phyloP scores from a whole-genome alignment of 139 green algal genomes.

The Klebsormidium nitens region DNA sequence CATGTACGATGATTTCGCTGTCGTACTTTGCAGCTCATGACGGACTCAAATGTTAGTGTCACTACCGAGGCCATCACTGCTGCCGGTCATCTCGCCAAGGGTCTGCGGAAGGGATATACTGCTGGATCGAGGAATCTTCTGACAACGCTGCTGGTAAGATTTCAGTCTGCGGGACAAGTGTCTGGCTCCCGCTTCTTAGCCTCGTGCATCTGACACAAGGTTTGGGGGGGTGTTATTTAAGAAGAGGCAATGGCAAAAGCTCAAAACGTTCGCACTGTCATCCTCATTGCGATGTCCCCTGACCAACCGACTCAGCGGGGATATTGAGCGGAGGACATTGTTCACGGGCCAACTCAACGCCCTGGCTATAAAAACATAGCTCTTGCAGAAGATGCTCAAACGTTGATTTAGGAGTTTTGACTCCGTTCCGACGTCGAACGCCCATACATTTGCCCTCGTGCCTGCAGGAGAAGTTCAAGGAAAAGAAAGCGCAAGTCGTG shows the following conservation, averaged over 20 bases:
- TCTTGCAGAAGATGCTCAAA: no score
- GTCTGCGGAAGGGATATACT: slow-evolving; percentile 21
- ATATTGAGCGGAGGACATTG: no score
- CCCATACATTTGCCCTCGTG: not conserved
- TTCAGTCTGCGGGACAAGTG: no score
- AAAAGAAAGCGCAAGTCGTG: slow-evolving; percentile 36
- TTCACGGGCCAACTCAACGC: no score
- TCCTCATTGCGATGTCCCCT: no score
- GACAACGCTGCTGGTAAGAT: slow-evolving; percentile 33
- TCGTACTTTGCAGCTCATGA: slow-evolving; percentile 23
- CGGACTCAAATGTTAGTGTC: slow-evolving; percentile 33
- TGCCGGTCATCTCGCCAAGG: slow-evolving; percentile 19
- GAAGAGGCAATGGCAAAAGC: no score
- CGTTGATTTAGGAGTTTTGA: not conserved
- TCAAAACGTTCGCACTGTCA: no score
- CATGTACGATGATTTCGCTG: not conserved
- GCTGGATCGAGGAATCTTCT: slow-evolving; percentile 23
- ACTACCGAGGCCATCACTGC: slow-evolving; percentile 33
- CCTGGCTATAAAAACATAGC: no score
- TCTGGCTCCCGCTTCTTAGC: no score
- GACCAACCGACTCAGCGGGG: no score
- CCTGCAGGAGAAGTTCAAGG: slow-evolving; percentile 44
- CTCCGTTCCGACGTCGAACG: not conserved
- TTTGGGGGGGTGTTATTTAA: no score
- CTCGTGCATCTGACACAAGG: no score